These are phyloP conservation scores for Sordariomycetes sp. DNA, from an alignment of 2,329 filamentous ascomycete genomes.

Conservation along the genomic window DNA sequence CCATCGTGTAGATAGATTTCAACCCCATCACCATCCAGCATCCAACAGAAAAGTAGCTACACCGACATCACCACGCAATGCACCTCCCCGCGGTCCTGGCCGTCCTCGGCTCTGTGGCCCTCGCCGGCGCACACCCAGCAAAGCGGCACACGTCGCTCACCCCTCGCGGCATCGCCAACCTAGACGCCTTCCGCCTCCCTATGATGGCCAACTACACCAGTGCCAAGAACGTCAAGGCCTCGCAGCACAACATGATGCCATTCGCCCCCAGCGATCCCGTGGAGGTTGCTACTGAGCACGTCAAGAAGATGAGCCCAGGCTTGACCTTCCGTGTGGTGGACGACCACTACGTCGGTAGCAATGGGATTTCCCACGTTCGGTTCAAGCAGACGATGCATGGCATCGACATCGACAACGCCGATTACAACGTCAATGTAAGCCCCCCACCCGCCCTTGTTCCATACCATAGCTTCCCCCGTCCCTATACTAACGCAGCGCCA, in stretches of 20 bases:
- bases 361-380: constrained; percentile 42
- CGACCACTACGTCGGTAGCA: constrained; percentile 39
- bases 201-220: constrained; percentile 17
- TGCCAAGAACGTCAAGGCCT: constrained; percentile 6
- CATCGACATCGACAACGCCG: constrained; percentile 45
- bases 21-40: neutral
- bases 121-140: neutral
- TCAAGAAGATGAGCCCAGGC: constrained; percentile 21
- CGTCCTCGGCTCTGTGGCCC: neutral
- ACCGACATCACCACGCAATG: neutral
- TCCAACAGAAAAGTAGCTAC: neutral
- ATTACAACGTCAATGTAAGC: constrained; percentile 46
- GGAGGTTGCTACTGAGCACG: constrained; percentile 27
- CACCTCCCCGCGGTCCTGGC: neutral
- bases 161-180: constrained; percentile 16
- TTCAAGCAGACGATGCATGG: constrained; percentile 46
- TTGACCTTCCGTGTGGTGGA: constrained; percentile 33
- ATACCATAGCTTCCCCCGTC: neutral
- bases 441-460: no score
- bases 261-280: constrained; percentile 17
- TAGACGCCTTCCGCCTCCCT: constrained; percentile 18
- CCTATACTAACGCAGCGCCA: constrained; percentile 9
- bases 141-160: neutral
- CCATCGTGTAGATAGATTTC: neutral
- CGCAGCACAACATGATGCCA: constrained; percentile 4